Percentiles rank a stretch among this genome's conserved stretches.
Evolutionary conservation across 768 basidiomycete species (phyloP).

Genomic region (Boletus insuetus): DNA sequence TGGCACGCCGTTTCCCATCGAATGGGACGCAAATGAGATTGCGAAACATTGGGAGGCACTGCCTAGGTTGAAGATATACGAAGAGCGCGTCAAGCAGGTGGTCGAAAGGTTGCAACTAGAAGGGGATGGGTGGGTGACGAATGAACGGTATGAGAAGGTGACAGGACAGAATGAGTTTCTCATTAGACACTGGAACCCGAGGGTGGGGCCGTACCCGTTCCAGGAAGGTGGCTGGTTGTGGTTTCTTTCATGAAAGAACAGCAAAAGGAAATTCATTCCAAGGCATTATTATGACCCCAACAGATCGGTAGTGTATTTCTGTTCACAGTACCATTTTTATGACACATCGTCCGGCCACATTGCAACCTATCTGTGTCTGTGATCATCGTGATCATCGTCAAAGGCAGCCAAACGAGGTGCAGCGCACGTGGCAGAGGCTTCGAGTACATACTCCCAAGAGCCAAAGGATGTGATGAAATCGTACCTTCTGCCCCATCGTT

Average conservation of each 20-base stretch:
- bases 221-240: not conserved
- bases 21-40: not conserved
- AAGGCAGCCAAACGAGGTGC: too few relatives aligned
- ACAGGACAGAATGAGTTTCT: not conserved
- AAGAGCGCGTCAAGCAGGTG: not conserved
- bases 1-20: not conserved
- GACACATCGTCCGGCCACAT: too few relatives aligned
- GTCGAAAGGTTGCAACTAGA: not conserved
- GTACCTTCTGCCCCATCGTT: too few relatives aligned
- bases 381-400: too few relatives aligned
- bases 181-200: not conserved
- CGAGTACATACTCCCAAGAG: too few relatives aligned
- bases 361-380: too few relatives aligned
- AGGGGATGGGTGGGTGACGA: constrained; percentile 2
- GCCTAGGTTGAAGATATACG: not conserved
- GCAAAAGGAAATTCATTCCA: too few relatives aligned
- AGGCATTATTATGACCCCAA: too few relatives aligned
- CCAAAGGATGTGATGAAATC: too few relatives aligned
- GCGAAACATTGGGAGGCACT: not conserved
- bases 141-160: not conserved
- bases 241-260: not conserved
- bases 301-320: too few relatives aligned
- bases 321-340: too few relatives aligned
- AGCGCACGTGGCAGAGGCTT: too few relatives aligned
- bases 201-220: not conserved